phyloP scores from a whole-genome alignment of 2,329 filamentous ascomycete species.

The Alternaria dauci region DNA sequence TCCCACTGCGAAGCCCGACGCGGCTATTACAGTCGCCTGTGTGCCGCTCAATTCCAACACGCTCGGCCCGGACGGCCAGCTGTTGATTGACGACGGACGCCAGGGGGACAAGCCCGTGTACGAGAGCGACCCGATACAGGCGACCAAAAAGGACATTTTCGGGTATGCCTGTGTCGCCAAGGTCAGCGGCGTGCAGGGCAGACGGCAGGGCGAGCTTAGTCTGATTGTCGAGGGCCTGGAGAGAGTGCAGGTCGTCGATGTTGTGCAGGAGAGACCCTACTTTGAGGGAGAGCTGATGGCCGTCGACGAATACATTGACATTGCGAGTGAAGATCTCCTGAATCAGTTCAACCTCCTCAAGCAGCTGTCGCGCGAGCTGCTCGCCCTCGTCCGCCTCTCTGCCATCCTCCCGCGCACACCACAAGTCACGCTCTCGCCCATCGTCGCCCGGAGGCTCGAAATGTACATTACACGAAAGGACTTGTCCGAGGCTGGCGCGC shows the following conservation, averaged over 20 bases:
- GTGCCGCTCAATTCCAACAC: constrained; percentile 82
- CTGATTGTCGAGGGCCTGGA: constrained; percentile 86
- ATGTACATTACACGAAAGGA: constrained; percentile 86
- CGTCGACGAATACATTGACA: constrained; percentile 69
- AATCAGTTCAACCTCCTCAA: constrained; percentile 83
- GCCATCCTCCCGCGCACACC: constrained; percentile 79
- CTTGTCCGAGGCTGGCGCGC: constrained; percentile 78
- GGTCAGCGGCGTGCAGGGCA: constrained; percentile 59
- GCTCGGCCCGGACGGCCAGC: constrained; percentile 75
- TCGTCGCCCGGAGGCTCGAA: constrained; percentile 87
- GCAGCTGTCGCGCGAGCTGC: constrained; percentile 82
- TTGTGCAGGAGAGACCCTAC: constrained; percentile 81
- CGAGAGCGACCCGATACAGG: constrained; percentile 60
- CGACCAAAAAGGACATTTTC: constrained; percentile 72
- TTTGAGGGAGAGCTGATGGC: constrained; percentile 82
- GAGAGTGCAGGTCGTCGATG: constrained; percentile 76
- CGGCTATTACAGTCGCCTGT: constrained; percentile 82
- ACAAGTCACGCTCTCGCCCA: constrained; percentile 74
- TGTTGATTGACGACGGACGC: constrained; percentile 72
- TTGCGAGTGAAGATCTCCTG: constrained; percentile 62
- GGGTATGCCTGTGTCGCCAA: constrained; percentile 76
- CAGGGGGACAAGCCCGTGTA: constrained; percentile 50
- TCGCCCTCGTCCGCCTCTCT: constrained; percentile 83
- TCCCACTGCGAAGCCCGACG: constrained; percentile 68
- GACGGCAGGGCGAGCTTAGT: constrained; percentile 69